These are phyloP conservation scores for Pichia sp. DNA, from an alignment of 1,139 yeast genomes.

Conservation along the genomic window DNA sequence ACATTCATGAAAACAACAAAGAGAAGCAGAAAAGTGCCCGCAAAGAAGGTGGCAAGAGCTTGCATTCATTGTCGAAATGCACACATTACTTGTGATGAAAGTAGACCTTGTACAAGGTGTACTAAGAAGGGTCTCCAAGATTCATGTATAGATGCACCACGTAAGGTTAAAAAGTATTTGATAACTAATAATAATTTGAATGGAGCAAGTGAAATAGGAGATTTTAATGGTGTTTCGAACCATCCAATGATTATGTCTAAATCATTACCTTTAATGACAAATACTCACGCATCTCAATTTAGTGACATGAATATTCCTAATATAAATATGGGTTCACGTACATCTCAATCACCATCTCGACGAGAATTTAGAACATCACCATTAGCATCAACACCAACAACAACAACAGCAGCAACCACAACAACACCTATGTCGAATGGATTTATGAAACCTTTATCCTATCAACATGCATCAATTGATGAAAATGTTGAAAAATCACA, in stretches of 20 bases:
- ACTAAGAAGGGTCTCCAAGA: constrained; percentile 57
- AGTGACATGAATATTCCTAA: background rate
- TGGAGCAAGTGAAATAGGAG: background rate
- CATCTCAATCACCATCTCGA: background rate
- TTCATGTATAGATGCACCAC: constrained; percentile 85
- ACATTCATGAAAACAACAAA: constrained; percentile 15
- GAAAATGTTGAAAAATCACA: background rate
- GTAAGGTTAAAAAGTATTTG: constrained; percentile 79
- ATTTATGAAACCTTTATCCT: constrained; percentile 2
- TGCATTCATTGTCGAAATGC: constrained; percentile 83
- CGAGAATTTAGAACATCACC: background rate
- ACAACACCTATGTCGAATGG: constrained; percentile 6
- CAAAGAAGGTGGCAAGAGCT: constrained; percentile 66
- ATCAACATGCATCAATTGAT: background rate
- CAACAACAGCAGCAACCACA: background rate
- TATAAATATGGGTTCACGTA: background rate
- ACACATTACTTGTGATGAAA: constrained; percentile 79
- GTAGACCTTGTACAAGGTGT: constrained; percentile 81
- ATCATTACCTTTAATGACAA: background rate
- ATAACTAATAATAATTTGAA: background rate
- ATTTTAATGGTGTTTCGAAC: background rate
- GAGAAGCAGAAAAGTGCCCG: constrained; percentile 26
- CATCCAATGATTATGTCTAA: background rate
- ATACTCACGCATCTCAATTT: background rate
- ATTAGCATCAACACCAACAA: background rate